phyloP scores from a whole-genome alignment of 176 grass and related monocot species.

The Phyllostachys edulis region DNA sequence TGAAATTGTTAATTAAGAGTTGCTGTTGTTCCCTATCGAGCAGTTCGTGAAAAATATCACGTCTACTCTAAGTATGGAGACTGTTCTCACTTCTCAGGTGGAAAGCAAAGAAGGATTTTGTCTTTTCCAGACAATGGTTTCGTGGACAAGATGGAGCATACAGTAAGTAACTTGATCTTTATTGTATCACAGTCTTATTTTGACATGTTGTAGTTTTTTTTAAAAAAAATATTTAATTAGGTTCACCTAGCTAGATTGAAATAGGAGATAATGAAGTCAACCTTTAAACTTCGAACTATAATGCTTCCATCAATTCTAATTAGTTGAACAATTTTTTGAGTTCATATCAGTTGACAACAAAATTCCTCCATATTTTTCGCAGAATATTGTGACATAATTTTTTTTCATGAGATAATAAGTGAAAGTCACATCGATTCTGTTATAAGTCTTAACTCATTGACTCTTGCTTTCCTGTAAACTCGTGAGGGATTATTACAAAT shows the following conservation, averaged over 20 bases:
- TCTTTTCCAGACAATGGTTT: slow-evolving; percentile 92
- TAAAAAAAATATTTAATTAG: background rate
- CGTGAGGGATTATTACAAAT: background rate
- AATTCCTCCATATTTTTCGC: background rate
- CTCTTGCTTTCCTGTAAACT: background rate
- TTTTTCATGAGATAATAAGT: background rate
- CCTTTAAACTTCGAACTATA: background rate
- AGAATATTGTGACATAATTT: background rate
- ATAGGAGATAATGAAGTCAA: background rate
- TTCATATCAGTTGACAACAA: background rate
- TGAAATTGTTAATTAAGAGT: slow-evolving; percentile 10
- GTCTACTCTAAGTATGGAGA: slow-evolving; percentile 3
- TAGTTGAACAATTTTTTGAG: background rate
- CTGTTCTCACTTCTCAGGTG: slow-evolving; percentile 76
- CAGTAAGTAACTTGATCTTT: slow-evolving; percentile 57
- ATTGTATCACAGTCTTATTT: slow-evolving; percentile 4
- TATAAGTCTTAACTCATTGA: background rate
- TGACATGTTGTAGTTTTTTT: background rate
- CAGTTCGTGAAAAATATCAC: slow-evolving; percentile 26
- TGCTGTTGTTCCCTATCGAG: background rate
- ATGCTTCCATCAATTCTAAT: background rate
- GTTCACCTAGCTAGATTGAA: slow-evolving; percentile 16
- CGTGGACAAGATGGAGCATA: slow-evolving; percentile 86
- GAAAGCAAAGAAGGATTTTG: slow-evolving; percentile 84
- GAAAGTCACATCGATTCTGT: background rate